Evolutionary conservation across 2,329 filamentous ascomycete species (phyloP), one percentile per base, ranked within the genome.

Genomic region (Pestalotiopsis sp.): DNA sequence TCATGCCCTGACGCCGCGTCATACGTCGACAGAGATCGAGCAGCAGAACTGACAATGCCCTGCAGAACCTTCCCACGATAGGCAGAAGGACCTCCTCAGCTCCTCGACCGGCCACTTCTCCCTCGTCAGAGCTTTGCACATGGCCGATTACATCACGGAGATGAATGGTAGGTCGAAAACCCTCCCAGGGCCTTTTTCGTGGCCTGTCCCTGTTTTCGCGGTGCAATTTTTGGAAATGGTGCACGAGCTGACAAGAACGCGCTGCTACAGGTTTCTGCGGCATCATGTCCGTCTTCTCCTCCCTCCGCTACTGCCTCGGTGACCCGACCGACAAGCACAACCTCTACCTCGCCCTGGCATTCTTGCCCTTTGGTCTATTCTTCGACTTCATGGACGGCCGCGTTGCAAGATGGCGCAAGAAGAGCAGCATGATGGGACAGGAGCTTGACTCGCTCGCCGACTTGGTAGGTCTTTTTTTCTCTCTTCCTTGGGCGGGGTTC

Each of bases 381-480:
- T 98, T 98, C 80, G 96, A 99, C 81, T 97, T 97, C 78, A 94
- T 98, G 87, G 96, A 99, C 80, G 96, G 96, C 78, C 96, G 95
- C 79, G 95, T 99, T 68, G 96, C 96, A 72, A 88, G 96, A 73
- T 98, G 96, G 96, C 90, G 96, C 79, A 92, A 94, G 83, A 99
- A 98, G 91, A 96, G 93, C 76, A 97, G 93, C 75, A 86, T 99
- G 79, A 98, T 99, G 95, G 96, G 96, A 13, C 95, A 98, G 81
- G 96, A 99, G 82, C 85, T 99, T 68, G 96, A 99, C 81, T 98
- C 95, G 6, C 86, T 99, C 62, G 96, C 96, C 67, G 96, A 99
- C 80, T 80, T 99, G 85, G 94, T 97, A 91, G 57, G 66, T 66
- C 61, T 38, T 25, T 66, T 52, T 17, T 20, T 7, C 41, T 40